Percentiles rank a stretch among this genome's conserved stretches.
phyloP scores from a whole-genome alignment of 108 stramenopile genomes.

The Nannochloropsis gaditana region DNA sequence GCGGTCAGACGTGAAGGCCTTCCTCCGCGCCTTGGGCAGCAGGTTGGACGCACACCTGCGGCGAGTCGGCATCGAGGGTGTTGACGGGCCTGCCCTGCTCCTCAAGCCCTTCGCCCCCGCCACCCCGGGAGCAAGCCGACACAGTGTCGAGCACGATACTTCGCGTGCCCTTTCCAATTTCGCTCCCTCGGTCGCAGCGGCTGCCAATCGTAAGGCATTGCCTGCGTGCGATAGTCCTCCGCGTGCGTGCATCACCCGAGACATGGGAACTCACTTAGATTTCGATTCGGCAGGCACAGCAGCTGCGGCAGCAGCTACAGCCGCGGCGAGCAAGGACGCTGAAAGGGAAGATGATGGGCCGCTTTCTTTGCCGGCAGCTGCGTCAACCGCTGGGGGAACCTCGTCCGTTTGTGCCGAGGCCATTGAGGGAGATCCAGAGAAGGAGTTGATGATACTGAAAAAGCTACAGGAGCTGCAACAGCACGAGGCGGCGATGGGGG shows the following conservation, averaged over 20 bases:
- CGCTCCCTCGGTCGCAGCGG: not conserved
- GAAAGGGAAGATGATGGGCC: not conserved
- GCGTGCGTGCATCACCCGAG: not conserved
- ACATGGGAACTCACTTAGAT: not conserved
- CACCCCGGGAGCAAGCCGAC: not conserved
- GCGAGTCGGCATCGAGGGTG: not conserved
- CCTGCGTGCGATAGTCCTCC: not conserved
- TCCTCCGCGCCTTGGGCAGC: constrained; percentile 13
- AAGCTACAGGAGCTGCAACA: constrained; percentile 41
- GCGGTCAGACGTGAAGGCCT: constrained; percentile 28
- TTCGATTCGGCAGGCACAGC: not conserved
- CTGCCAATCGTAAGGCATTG: not conserved
- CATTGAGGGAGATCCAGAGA: constrained; percentile 39
- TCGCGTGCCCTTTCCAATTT: not conserved
- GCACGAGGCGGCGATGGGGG: constrained; percentile 34
- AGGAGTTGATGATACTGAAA: constrained; percentile 39
- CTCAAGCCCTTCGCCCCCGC: constrained; percentile 16
- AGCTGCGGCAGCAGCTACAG: not conserved
- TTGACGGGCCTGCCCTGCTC: not conserved
- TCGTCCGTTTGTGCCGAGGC: not conserved
- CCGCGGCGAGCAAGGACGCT: not conserved
- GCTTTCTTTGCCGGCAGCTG: not conserved
- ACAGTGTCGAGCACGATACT: not conserved
- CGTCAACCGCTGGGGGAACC: not conserved
- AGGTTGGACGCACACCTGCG: not conserved